Evolutionary conservation across 2,329 filamentous ascomycete species (phyloP), one percentile per base, ranked within the genome.

Genomic region (Ophiostoma ulmi): DNA sequence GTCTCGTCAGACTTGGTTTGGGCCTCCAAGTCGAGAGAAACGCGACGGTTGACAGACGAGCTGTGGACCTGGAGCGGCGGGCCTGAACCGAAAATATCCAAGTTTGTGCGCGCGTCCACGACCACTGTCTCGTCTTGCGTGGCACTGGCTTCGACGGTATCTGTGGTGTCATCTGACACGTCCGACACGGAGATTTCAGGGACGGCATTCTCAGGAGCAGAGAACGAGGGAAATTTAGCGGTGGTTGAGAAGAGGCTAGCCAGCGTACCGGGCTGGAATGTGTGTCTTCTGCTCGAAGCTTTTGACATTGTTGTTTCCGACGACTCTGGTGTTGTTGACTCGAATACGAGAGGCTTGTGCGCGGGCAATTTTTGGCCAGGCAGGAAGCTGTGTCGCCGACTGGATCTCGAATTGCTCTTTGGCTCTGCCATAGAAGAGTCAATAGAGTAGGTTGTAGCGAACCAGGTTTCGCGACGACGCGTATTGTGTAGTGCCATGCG

Each of bases 41-140:
- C 61, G 55, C 63, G 69, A 6, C 48, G 67, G 14, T 67, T 38
- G 10, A 22, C 20, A 5, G 41, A 55, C 26, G 70, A 38, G 10
- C 67, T 52, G 22, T 65, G 68, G 13, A 64, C 52, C 39, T 58
- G 74, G 71, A 70, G 64, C 1, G 71, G 67, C 35, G 72, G 72
- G 1, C 67, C 69, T 0, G 71, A 72, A 3, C 77, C 77, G 65
- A 80, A 80, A 2, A 80, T 80, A 71, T 80, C 78, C 0, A 78
- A 74, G 41, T 78, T 78, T 5, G 73, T 74, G 36, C 77, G 77
- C 17, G 77, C 76, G 61, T 80, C 79, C 20, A 80, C 75, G 36
- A 77, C 71, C 1, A 74, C 70, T 0, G 73, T 64, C 5, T 67
- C 69, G 13, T 73, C 64, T 7, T 69, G 69, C 2, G 38, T n/a